Evolutionary conservation across 148 eudicot genomes (phyloP).

Genomic region (Rhododendron henanense): DNA sequence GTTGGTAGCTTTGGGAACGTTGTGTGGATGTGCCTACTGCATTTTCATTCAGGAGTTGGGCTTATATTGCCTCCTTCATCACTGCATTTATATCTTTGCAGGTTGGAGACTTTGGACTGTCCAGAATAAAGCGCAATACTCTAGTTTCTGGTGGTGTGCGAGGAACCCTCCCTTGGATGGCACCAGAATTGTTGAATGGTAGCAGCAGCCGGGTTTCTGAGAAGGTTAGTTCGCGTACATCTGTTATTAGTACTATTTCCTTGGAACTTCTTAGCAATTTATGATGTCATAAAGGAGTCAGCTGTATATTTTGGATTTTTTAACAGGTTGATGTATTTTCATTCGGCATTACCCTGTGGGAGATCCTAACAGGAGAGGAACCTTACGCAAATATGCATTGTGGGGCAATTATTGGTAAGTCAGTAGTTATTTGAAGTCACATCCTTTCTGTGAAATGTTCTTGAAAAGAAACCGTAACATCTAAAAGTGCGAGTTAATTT

Average conservation of each 20-base stretch:
- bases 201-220: slow-evolving; percentile 86
- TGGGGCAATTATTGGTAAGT: slow-evolving; percentile 84
- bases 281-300: neutral
- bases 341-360: slow-evolving; percentile 90
- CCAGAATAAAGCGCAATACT: slow-evolving; percentile 92
- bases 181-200: slow-evolving; percentile 90
- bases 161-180: slow-evolving; percentile 99
- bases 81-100: slow-evolving; percentile 20
- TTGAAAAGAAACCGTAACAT: neutral
- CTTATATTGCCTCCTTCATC: too few species aligned
- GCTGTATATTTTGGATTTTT: slow-evolving; percentile 18
- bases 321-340: slow-evolving; percentile 95
- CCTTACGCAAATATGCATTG: slow-evolving; percentile 96
- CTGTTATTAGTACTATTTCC: slow-evolving; percentile 21
- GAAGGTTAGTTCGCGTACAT: slow-evolving; percentile 43
- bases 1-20: neutral
- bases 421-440: neutral
- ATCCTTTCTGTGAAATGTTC: neutral
- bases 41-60: neutral
- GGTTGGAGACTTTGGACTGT: slow-evolving; percentile 98
- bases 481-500: neutral
- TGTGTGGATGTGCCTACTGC: neutral
- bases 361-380: slow-evolving; percentile 88
- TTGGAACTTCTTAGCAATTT: slow-evolving; percentile 30
- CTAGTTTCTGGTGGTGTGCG: slow-evolving; percentile 96